Conservation (phyloP, 306 rosid species). For the cucumber (Cucumis sativus) region Cucumber_9930_V3 NC_026656.2:13776501-13777000, state of each 20-base stretch:
- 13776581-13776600: slow-evolving; percentile 58
- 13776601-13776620: slow-evolving; percentile 5
- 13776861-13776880: slow-evolving; percentile 38
- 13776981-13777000: slow-evolving; percentile 75
- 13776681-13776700: slow-evolving; percentile 82
- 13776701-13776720: slow-evolving; percentile 79
- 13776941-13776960: slow-evolving; percentile 47
- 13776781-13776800: not conserved
- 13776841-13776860: not conserved
- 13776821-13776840: not conserved
- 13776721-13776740: slow-evolving; percentile 61
- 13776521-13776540: slow-evolving; percentile 80
- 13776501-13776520: slow-evolving; percentile 63
- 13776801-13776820: not conserved
- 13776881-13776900: slow-evolving; percentile 30
- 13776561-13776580: slow-evolving; percentile 80
- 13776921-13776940: slow-evolving; percentile 41
- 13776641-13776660: not conserved
- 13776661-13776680: slow-evolving; percentile 2
- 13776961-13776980: slow-evolving; percentile 71
- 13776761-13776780: not conserved
- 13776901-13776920: slow-evolving; percentile 62
- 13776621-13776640: not conserved
- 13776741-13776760: slow-evolving; percentile 66
- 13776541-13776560: slow-evolving; percentile 89